These are phyloP conservation scores for Pyrus communis DNA, from an alignment of 306 rosid species.

Conservation along the genomic window DNA sequence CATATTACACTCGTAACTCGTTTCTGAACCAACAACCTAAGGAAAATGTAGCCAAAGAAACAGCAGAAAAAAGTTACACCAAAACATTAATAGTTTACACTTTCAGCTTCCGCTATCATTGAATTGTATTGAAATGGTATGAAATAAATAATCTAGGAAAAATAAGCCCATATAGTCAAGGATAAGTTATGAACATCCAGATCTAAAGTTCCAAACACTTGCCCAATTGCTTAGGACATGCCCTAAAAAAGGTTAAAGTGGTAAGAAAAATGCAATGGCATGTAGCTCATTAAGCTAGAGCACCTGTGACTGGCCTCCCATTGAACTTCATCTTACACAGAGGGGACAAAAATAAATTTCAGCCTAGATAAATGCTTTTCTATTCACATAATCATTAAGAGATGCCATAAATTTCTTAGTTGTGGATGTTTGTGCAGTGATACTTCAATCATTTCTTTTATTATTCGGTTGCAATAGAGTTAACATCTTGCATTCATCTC, in stretches of 20 bases:
- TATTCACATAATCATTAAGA: background rate
- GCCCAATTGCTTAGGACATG: background rate
- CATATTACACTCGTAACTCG: background rate
- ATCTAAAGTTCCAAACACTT: background rate
- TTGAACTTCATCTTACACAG: background rate
- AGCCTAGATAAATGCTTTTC: background rate
- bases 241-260: background rate
- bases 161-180: background rate
- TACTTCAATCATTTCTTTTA: background rate
- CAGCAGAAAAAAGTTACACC: background rate
- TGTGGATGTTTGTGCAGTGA: background rate
- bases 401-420: background rate
- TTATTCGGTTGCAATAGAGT: background rate
- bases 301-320: background rate
- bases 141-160: background rate
- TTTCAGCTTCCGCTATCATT: background rate
- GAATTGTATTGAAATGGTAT: background rate
- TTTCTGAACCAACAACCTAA: background rate
- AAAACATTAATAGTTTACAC: background rate
- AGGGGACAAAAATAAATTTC: background rate
- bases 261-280: background rate
- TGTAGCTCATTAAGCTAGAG: background rate
- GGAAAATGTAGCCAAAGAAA: too few species aligned
- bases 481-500: background rate
- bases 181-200: background rate